These are phyloP conservation scores for Bruguiera parviflora DNA, from an alignment of 345 rosid species.

Conservation along the genomic window DNA sequence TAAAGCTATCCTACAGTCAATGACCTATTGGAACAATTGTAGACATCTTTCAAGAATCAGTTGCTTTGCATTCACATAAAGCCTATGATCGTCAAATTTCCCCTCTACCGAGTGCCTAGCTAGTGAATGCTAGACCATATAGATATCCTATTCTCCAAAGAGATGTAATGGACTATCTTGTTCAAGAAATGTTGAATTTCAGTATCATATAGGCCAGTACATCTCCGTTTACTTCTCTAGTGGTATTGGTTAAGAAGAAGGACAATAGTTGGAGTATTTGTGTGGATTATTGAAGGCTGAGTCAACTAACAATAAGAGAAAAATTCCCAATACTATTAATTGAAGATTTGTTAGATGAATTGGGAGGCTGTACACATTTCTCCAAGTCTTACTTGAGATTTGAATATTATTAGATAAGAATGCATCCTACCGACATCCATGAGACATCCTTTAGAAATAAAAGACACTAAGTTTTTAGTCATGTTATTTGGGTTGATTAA, in stretches of 20 bases:
- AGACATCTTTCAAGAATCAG: no score
- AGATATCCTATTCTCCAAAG: not conserved
- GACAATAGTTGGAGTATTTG: no score
- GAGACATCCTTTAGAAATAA: not conserved
- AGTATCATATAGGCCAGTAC: no score
- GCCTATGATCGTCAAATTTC: not conserved
- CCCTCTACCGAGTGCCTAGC: not conserved
- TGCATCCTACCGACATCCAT: not conserved
- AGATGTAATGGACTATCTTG: not conserved
- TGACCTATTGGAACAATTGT: no score
- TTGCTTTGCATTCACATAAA: not conserved
- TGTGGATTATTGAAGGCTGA: no score
- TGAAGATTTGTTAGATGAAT: not conserved
- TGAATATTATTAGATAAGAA: not conserved
- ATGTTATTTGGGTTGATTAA: not conserved
- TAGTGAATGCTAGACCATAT: not conserved
- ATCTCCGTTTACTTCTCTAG: no score
- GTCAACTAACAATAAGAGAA: not conserved
- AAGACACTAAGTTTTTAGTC: not conserved
- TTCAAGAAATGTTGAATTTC: not conserved
- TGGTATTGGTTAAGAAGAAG: no score
- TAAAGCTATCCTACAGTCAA: no score
- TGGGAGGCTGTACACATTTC: not conserved
- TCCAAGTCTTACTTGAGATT: not conserved
- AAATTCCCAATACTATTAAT: not conserved